Base-by-base conservation (phyloP, 2,329 filamentous ascomycete species). In the Fusarium bactridioides region DNA sequence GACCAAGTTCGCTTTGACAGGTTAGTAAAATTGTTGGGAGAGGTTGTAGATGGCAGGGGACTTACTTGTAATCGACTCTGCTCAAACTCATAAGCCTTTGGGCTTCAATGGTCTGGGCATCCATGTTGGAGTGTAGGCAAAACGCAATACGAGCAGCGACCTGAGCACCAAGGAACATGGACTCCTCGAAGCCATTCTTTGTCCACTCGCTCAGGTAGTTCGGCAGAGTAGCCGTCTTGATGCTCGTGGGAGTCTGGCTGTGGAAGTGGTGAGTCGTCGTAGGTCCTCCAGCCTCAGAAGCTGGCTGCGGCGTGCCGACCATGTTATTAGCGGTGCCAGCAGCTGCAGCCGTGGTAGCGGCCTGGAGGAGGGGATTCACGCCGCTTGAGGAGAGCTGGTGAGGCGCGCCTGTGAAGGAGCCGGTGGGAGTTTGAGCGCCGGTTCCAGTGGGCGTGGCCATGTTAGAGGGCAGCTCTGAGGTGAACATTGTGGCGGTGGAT, bases 401-500 rank as follows among this genome's bases (percentile, higher is more conserved):
- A 61, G 87, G 85, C 57, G 82, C 86, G 69, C 78, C 91, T 78
- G 80, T 85, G 80, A 85, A 88, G 72, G 84, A 88, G 75, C 84
- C 87, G 5, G 93, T 94, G 2, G 96, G 97, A 3, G 95, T 98
- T 82, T 97, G 96, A 21, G 94, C 90, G 38, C 95, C 95, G 2
- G 95, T 98, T 25, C 94, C 95, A 16, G 92, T 88, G 3, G 96
- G 96, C 0, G 96, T 98, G 35, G 93, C 94, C 79, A 98, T 89
- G 82, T 96, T 95, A 13, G 94, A 98, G 12, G 96, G 96, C 41
- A 98, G 90, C 82, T 99, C 96, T 27, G 94, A 97, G 40, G 95
- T 97, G 86, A 98, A 98, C 78, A 98, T 98, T 45, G 95, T 98
- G 56, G 94, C 94, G 3, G 94, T 95, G 33, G 92, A 95, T 1